Evolutionary conservation across 805 yeast genomes (phyloP), one percentile per base, ranked within the genome.

Genomic region (Candida incommunis): DNA sequence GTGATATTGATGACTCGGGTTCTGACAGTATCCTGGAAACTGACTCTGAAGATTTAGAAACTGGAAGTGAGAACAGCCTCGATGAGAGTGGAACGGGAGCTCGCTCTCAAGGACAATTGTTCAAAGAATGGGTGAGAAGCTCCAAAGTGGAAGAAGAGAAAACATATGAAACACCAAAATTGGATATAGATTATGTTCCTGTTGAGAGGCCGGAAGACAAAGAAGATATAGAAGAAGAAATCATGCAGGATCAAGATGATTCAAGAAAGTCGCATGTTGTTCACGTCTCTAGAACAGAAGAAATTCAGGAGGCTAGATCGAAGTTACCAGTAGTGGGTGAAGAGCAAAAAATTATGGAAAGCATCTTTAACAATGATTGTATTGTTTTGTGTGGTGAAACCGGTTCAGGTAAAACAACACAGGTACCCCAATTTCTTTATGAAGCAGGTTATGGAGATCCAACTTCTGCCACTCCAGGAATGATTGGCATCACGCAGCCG

Each of bases 351-450:
- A 83, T 92, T 43, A 86, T 92, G 96, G 99, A 92, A 60, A 95
- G 96, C 1, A 75, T 92, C 43, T 84, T 83, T 58, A 94, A 90
- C 56, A 83, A 90, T 57, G 96, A 88, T 55, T 82, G 90, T 48
- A 78, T 88, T 0, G 80, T 92, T 13, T 71, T 92, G 22, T 90
- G 96, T 66, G 98, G 98, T 70, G 97, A 88, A 55, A 92, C 98
- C 1, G 98, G 98, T 54, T 87, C 96, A 2, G 98, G 98, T 64
- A 92, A 92, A 61, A 92, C 98, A 1, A 92, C 99, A 0, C 99
- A 92, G 64, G 88, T 92, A 3, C 98, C 99, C 0, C 99, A 92
- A 60, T 92, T 92, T 56, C 64, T 92, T 41, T 86, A 78, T 57
- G 99, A 92, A 63, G 76, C 95, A 0, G 97, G 97, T 1, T 90